A percentile compares a stretch with the other conserved stretches of the same genome.
These are phyloP conservation scores for Wickerhamomyces bovis DNA, from an alignment of 805 yeast species.

Conservation along the genomic window DNA sequence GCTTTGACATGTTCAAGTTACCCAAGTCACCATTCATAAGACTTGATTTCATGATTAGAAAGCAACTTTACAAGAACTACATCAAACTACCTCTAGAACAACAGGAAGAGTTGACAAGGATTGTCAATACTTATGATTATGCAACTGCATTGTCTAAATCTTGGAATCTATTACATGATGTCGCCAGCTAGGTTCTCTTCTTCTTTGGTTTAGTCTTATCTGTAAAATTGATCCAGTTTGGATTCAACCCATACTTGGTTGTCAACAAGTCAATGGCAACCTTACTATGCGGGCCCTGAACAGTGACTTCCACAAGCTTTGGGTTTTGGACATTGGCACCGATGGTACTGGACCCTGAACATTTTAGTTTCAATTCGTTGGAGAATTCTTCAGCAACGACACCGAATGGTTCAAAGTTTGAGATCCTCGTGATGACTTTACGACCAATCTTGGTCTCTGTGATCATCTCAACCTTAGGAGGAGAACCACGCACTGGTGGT, in stretches of 20 bases:
- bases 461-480: constrained; percentile 59
- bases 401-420: constrained; percentile 61
- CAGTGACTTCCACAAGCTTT: constrained; percentile 59
- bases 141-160: not conserved
- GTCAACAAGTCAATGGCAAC: constrained; percentile 52
- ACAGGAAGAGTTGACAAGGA: constrained; percentile 6
- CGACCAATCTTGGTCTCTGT: constrained; percentile 79
- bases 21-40: constrained; percentile 12
- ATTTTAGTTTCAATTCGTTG: constrained; percentile 62
- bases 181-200: constrained; percentile 25
- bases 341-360: constrained; percentile 85
- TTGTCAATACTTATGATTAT: not conserved
- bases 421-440: constrained; percentile 68
- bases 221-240: constrained; percentile 57
- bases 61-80: constrained; percentile 9
- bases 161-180: constrained; percentile 1
- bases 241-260: constrained; percentile 54
- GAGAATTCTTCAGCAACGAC: constrained; percentile 63
- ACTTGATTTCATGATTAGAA: constrained; percentile 12
- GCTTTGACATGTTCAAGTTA: constrained; percentile 3
- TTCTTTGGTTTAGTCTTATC: constrained; percentile 56
- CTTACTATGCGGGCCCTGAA: constrained; percentile 86
- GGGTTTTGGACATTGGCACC: constrained; percentile 54
- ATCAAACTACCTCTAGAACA: not conserved
- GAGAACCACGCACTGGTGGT: constrained; percentile 50